Percentiles rank a stretch among this genome's conserved stretches.
Conservation (phyloP, 1,284 basidiomycete species). For the Pascua guehoae region DNA sequence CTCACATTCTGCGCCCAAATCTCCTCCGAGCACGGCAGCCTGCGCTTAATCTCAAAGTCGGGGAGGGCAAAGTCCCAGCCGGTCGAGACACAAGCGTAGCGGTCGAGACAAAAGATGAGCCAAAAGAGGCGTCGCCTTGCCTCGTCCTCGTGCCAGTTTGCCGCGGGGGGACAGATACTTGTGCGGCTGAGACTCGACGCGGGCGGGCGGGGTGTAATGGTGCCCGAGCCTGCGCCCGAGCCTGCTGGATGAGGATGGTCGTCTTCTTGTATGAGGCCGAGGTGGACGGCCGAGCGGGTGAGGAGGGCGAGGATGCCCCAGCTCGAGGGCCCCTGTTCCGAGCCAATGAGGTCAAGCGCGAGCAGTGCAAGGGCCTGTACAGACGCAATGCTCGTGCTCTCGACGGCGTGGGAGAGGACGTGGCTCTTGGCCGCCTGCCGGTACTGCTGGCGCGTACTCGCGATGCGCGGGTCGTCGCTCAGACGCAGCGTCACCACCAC, state of each 20-base stretch:
- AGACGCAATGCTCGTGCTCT: conserved; percentile 42
- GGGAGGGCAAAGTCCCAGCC: conserved; percentile 49
- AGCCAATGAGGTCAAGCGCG: conserved; percentile 47
- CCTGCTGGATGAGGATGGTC: conserved; percentile 8
- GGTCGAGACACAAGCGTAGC: conserved; percentile 47
- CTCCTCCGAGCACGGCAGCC: conserved; percentile 43
- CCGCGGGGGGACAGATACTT: conserved; percentile 42
- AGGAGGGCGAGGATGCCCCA: conserved; percentile 49
- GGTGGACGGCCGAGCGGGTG: conserved; percentile 45
- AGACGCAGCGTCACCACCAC: conserved; percentile 46
- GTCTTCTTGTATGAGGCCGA: conserved; percentile 42
- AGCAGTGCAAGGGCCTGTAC: conserved; percentile 47
- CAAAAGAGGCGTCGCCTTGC: conserved; percentile 45
- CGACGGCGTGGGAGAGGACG: conserved; percentile 46
- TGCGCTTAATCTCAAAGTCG: conserved; percentile 42
- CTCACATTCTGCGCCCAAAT: conserved; percentile 41
- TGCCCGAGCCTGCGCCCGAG: background rate
- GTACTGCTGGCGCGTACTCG: conserved; percentile 26
- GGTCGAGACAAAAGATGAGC: conserved; percentile 47
- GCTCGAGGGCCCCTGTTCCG: conserved; percentile 43
- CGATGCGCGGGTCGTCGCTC: conserved; percentile 37
- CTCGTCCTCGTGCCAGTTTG: conserved; percentile 47
- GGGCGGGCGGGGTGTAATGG: conserved; percentile 2
- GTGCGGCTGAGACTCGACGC: conserved; percentile 36
- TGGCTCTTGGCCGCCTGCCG: conserved; percentile 44